Evolutionary conservation across 2,329 filamentous ascomycete species (phyloP).

Genomic region (Stachybotrys chartarum): DNA sequence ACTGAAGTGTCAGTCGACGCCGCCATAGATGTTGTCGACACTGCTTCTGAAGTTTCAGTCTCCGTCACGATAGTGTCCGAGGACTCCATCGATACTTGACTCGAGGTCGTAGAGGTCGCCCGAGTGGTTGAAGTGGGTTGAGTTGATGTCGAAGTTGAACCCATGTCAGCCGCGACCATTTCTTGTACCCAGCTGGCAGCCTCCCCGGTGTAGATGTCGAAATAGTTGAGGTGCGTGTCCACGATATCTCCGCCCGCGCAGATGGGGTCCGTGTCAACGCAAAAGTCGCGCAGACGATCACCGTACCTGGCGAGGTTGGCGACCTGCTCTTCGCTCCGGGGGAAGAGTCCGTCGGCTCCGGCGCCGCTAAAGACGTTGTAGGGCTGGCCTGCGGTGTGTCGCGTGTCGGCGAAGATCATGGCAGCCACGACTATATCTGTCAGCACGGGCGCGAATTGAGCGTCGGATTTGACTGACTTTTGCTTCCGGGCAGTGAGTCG

Average conservation of each 20-base stretch:
- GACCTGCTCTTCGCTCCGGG: conserved; percentile 18
- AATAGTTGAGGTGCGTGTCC: conserved; percentile 28
- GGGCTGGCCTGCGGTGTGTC: conserved; percentile 22
- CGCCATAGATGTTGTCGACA: no score
- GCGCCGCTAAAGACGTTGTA: conserved; percentile 22
- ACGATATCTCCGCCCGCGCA: conserved; percentile 26
- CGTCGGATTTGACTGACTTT: not conserved
- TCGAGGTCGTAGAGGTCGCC: no score
- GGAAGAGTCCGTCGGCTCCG: conserved; percentile 9
- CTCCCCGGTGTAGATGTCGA: conserved; percentile 19
- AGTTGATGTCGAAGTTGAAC: no score
- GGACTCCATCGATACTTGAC: no score
- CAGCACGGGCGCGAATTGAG: not conserved
- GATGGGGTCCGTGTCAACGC: conserved; percentile 25
- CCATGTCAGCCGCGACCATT: not conserved
- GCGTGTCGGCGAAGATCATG: conserved; percentile 18
- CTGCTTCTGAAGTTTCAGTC: no score
- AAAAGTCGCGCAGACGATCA: conserved; percentile 21
- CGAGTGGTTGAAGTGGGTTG: no score
- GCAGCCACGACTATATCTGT: not conserved
- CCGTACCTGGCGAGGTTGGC: conserved; percentile 16
- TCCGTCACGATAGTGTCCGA: no score
- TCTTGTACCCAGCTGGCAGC: conserved; percentile 5
- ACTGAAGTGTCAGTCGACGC: no score
- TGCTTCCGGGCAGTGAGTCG: no score